phyloP scores from a whole-genome alignment of 306 rosid genomes.

The peach (Prunus persica) region Prunus_persica_NCBIv2 NC_034012.1:11645001-11645500 shows the following conservation, averaged over 20 bases:
- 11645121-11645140: too few species aligned
- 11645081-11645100: too few species aligned
- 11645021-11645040: too few species aligned
- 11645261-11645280: constrained; percentile 11
- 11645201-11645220: neutral
- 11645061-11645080: too few species aligned
- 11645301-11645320: constrained; percentile 6
- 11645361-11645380: constrained; percentile 13
- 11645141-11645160: too few species aligned
- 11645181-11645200: neutral
- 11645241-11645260: neutral
- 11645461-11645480: neutral
- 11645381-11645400: constrained; percentile 18
- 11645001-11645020: too few species aligned
- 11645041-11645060: too few species aligned
- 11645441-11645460: neutral
- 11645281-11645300: neutral
- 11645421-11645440: constrained; percentile 15
- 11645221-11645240: neutral
- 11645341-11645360: constrained; percentile 11
- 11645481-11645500: neutral
- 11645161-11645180: neutral
- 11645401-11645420: constrained; percentile 23
- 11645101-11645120: too few species aligned
- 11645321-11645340: constrained; percentile 17